Evolutionary conservation across 2,329 filamentous ascomycete genomes (phyloP).

Genomic region (Aspergillus cejpii): DNA sequence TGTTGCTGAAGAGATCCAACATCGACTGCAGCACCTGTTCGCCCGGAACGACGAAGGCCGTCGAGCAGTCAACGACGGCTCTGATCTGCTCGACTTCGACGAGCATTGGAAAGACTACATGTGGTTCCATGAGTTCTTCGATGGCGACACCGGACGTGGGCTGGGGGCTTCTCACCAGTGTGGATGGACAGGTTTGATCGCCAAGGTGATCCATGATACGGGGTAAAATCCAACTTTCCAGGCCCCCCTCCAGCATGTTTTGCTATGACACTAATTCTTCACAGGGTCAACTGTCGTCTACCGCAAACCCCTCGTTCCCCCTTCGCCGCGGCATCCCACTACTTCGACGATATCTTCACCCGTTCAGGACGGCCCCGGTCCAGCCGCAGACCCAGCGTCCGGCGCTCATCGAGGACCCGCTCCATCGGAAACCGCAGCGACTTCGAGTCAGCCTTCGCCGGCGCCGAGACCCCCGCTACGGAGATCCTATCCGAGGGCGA

Average conservation of each 20-base stretch:
- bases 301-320: constrained; percentile 90
- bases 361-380: constrained; percentile 43
- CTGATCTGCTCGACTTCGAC: constrained; percentile 82
- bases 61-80: constrained; percentile 79
- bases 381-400: constrained; percentile 51
- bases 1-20: constrained; percentile 90
- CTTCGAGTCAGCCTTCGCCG: constrained; percentile 50
- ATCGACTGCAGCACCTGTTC: constrained; percentile 88
- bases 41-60: constrained; percentile 75
- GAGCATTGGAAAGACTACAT: constrained; percentile 87
- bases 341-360: constrained; percentile 86
- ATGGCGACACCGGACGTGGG: constrained; percentile 82
- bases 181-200: constrained; percentile 92
- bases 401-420: constrained; percentile 72
- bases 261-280: background rate
- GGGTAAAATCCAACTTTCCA: constrained; percentile 55
- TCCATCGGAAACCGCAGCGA: constrained; percentile 81
- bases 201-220: constrained; percentile 95
- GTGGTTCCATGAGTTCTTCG: constrained; percentile 98
- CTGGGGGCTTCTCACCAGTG: constrained; percentile 91
- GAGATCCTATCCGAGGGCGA: constrained; percentile 36
- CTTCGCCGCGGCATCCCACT: constrained; percentile 74
- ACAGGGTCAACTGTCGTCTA: constrained; percentile 76
- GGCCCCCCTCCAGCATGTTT: background rate
- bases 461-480: constrained; percentile 23